Base-by-base conservation (phyloP, 2,329 filamentous ascomycete genomes). In the Microsporum canis region DNA sequence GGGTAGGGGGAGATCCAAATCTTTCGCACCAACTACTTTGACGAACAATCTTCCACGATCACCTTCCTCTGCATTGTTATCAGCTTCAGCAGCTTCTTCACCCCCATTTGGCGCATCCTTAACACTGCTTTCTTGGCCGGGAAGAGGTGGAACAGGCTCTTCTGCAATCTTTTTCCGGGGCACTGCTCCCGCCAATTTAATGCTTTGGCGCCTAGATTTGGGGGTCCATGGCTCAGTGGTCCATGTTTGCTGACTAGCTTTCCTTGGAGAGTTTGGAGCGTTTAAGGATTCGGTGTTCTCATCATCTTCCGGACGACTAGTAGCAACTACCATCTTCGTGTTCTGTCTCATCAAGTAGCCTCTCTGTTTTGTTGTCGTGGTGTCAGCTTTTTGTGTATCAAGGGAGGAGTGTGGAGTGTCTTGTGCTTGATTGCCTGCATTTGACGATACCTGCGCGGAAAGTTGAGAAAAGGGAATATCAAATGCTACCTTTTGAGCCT, bases 341-440 rank as follows among this genome's bases (percentile, higher is more conserved):
- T 97, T 99, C 69, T 99, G 92, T 69, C 94, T 86, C 92, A 97
- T 99, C 53, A 97, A 81, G 71, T 99, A 99, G 61, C 94, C 94
- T 79, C 95, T 91, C 91, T 96, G 88, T 84, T 80, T 81, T 67
- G 75, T 79, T 68, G 77, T 69, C 70, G 74, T 80, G 69, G 78
- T 71, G 81, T 90, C 85, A 89, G 87, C 81, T 36, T 39, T 36
- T 84, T 80, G 38, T 31, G 49, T 38, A 3, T 62, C 56, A 29
- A 34, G 14, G 41, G 17, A 27, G 8, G 33, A 6, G 3, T n/a
- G 41, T 38, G n/a, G 27, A 49, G 39, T 8, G 29, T 34, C 10
- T 58, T 47, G 36, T 33, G 33, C 5, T 70, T 57, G 67, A 61
- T 66, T 72, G 66, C 38, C 66, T 68, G 47, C 27, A n/a, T n/a